phyloP scores from a whole-genome alignment of 306 rosid species.

The Nissolia schottii region DNA sequence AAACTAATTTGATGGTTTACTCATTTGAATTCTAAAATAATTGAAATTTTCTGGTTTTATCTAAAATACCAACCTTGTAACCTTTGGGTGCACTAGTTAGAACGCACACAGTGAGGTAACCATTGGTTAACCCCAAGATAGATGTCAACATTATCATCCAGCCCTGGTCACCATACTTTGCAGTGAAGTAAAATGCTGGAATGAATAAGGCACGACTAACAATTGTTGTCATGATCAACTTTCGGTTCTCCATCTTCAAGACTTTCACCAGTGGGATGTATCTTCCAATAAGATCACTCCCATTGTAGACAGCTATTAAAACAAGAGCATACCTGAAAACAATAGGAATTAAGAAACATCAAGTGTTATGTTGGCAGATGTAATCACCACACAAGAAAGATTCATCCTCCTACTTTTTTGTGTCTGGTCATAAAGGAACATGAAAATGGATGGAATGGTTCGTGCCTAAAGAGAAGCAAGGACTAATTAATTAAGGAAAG shows the following conservation, averaged over 20 bases:
- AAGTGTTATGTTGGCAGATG: neutral
- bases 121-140: conserved; percentile 72
- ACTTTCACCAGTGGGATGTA: conserved; percentile 57
- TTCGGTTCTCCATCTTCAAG: conserved; percentile 61
- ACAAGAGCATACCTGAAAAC: conserved; percentile 79
- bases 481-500: neutral
- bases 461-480: neutral
- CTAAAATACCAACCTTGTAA: conserved; percentile 57
- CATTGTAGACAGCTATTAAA: conserved; percentile 69
- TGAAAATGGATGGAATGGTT: neutral
- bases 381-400: neutral
- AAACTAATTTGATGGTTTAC: no score
- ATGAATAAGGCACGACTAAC: conserved; percentile 55
- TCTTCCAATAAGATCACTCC: conserved; percentile 73
- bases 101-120: conserved; percentile 80
- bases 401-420: neutral
- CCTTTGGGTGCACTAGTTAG: conserved; percentile 89
- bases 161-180: conserved; percentile 73
- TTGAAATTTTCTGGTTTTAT: neutral
- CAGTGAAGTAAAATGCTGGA: conserved; percentile 83
- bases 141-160: conserved; percentile 87
- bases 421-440: neutral
- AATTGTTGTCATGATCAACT: conserved; percentile 32
- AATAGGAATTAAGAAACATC: neutral
- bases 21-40: neutral